These are phyloP conservation scores for Fagopyrum homotropicum DNA, from an alignment of 148 eudicot genomes.

Conservation along the genomic window DNA sequence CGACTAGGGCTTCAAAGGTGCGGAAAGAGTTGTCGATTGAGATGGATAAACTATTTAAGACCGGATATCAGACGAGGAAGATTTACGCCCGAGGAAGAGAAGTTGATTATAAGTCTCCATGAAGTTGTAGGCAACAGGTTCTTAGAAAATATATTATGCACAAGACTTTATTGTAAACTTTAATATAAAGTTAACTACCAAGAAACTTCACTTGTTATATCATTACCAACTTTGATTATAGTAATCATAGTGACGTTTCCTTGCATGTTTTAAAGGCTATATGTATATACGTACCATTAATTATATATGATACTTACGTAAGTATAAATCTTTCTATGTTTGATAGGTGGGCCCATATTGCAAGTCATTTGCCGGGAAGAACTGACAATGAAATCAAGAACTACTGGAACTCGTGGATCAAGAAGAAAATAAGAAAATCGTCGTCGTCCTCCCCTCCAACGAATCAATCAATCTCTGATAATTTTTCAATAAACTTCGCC, in stretches of 20 bases:
- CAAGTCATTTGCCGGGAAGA: constrained; percentile 90
- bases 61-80: constrained; percentile 90
- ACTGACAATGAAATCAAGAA: constrained; percentile 93
- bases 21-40: constrained; percentile 85
- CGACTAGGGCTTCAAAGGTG: constrained; percentile 82
- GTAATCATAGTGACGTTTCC: neutral
- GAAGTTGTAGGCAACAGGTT: constrained; percentile 95
- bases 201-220: constrained; percentile 3
- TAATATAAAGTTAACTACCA: constrained; percentile 11
- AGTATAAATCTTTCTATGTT: neutral
- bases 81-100: constrained; percentile 80
- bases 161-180: neutral
- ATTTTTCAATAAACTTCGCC: neutral
- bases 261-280: neutral
- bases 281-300: neutral
- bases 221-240: constrained; percentile 9
- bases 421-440: constrained; percentile 67
- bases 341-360: constrained; percentile 93
- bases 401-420: constrained; percentile 98
- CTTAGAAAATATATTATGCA: neutral
- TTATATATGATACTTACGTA: neutral
- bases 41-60: constrained; percentile 93
- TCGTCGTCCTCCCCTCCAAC: constrained; percentile 8
- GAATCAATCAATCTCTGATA: neutral
- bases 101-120: constrained; percentile 85